Percentiles rank a stretch among this genome's conserved stretches.
These are phyloP conservation scores for Penicillium sp. DNA, from an alignment of 2,329 filamentous ascomycete genomes.

Conservation along the genomic window DNA sequence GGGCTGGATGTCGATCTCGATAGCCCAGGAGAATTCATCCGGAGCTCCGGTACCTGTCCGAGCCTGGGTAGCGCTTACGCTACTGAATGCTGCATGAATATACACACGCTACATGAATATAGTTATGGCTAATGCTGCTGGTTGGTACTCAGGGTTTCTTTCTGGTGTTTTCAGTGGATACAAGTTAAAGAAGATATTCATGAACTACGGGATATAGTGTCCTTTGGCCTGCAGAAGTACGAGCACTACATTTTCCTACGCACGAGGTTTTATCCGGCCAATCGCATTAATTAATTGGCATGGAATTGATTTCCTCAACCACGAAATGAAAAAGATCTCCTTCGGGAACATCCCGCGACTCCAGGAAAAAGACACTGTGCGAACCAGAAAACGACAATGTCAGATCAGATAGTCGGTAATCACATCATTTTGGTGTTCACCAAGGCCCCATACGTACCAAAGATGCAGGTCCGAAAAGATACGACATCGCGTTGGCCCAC, in stretches of 20 bases:
- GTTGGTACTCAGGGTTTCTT: neutral
- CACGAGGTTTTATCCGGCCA: no score
- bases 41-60: neutral
- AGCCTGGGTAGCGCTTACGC: neutral
- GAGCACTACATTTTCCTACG: neutral
- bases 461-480: neutral
- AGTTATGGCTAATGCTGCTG: neutral
- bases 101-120: neutral
- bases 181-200: neutral
- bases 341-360: neutral
- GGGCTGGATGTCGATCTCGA: conserved; percentile 16
- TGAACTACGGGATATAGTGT: conserved; percentile 4
- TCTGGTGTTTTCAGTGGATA: neutral
- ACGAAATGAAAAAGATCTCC: neutral
- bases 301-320: neutral
- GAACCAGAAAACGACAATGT: neutral
- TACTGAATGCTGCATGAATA: neutral
- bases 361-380: neutral
- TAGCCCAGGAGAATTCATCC: conserved; percentile 2
- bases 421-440: neutral
- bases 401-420: conserved; percentile 1
- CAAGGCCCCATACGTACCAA: conserved; percentile 4
- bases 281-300: neutral
- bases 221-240: neutral
- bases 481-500: conserved; percentile 1